Evolutionary conservation across 192 early-diverging fungal genomes (phyloP).

Genomic region (Haplosporangium gracile): DNA sequence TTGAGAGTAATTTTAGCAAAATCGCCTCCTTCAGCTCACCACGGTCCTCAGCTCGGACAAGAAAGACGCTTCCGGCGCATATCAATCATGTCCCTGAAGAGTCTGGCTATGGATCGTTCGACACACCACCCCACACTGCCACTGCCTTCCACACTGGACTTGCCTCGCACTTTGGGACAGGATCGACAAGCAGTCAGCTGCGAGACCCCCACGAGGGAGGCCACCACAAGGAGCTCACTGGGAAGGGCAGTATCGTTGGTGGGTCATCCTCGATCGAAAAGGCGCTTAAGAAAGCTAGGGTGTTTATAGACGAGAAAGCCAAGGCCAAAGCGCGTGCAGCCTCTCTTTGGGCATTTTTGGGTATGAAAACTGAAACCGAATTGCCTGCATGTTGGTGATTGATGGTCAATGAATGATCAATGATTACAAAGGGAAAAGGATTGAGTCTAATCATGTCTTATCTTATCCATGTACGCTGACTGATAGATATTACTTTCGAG

Average conservation of each 20-base stretch:
- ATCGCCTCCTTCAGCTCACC: conserved; percentile 49
- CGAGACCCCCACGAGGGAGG: conserved; percentile 39
- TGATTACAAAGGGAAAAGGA: neutral
- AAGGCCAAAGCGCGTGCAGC: conserved; percentile 77
- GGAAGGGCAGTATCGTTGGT: conserved; percentile 32
- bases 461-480: neutral
- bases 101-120: conserved; percentile 24
- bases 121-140: conserved; percentile 39
- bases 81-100: conserved; percentile 39
- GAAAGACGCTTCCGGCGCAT: conserved; percentile 38
- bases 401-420: neutral
- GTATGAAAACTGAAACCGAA: conserved; percentile 54
- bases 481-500: conserved; percentile 71
- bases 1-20: conserved; percentile 44
- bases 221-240: conserved; percentile 11
- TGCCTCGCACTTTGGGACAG: conserved; percentile 41
- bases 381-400: neutral
- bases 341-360: conserved; percentile 78
- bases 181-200: conserved; percentile 28
- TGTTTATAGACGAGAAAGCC: conserved; percentile 84
- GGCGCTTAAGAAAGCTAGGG: conserved; percentile 78
- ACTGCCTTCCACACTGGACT: conserved; percentile 46
- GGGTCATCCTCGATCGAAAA: conserved; percentile 66
- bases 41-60: conserved; percentile 35
- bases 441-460: conserved; percentile 13